Evolutionary conservation across 768 basidiomycete genomes (phyloP).

Genomic region (Mrakia frigida): DNA sequence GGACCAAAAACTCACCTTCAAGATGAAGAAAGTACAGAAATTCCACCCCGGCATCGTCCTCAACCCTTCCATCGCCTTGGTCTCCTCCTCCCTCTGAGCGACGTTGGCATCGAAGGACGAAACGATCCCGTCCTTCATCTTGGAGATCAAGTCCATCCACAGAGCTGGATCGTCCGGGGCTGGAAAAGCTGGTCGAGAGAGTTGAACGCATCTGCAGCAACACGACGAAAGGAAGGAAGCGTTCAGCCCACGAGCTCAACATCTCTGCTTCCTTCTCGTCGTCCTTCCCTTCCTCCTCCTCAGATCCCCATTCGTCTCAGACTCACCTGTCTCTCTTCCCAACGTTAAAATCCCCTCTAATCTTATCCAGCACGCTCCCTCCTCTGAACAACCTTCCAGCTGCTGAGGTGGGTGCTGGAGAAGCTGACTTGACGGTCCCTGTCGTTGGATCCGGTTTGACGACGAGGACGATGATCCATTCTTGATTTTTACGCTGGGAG

Average conservation of each 20-base stretch:
- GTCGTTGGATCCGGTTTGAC: slow-evolving; percentile 26
- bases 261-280: background rate
- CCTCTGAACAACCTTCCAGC: slow-evolving; percentile 70
- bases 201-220: slow-evolving; percentile 64
- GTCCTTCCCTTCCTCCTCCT: background rate
- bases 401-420: slow-evolving; percentile 48
- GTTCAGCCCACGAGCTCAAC: background rate
- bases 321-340: slow-evolving; percentile 77
- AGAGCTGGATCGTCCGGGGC: slow-evolving; percentile 67
- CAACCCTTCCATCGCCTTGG: slow-evolving; percentile 80
- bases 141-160: slow-evolving; percentile 83
- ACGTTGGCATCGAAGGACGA: slow-evolving; percentile 75
- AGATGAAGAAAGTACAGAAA: slow-evolving; percentile 91
- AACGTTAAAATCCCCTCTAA: slow-evolving; percentile 83
- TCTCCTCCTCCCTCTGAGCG: slow-evolving; percentile 77
- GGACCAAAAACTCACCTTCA: slow-evolving; percentile 62
- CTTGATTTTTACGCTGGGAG: slow-evolving; percentile 67
- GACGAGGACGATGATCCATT: slow-evolving; percentile 55
- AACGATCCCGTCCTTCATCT: slow-evolving; percentile 85
- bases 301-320: too few relatives aligned
- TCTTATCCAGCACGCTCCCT: slow-evolving; percentile 77
- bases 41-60: slow-evolving; percentile 96
- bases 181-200: slow-evolving; percentile 59
- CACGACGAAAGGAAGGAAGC: background rate
- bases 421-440: background rate